phyloP scores from a whole-genome alignment of 1,284 basidiomycete genomes.

The Sanghuangporus baumii region DNA sequence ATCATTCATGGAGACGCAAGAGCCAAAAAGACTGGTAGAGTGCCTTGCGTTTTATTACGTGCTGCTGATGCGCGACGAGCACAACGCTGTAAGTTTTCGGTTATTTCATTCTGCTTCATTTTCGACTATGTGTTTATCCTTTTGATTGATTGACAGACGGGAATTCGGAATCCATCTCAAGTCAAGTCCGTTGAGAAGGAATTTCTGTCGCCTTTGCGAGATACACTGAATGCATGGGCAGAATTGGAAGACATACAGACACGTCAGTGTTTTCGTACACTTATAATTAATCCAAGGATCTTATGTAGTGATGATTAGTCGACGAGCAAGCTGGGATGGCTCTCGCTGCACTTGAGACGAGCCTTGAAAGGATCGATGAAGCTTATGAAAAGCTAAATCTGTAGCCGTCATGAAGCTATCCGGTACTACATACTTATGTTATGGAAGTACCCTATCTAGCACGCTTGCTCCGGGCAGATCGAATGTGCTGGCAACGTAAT shows the following conservation, averaged over 20 bases:
- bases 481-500: no score
- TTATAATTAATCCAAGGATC: background rate
- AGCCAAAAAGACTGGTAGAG: conserved; percentile 46
- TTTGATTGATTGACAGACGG: conserved; percentile 40
- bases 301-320: conserved; percentile 29
- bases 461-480: no score
- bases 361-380: conserved; percentile 25
- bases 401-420: background rate
- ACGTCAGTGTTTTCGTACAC: conserved; percentile 31
- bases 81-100: conserved; percentile 37
- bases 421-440: background rate
- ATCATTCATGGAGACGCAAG: conserved; percentile 41
- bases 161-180: conserved; percentile 39
- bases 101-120: conserved; percentile 7
- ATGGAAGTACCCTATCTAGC: background rate
- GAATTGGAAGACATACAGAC: conserved; percentile 20
- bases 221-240: conserved; percentile 26
- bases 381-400: background rate
- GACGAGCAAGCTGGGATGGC: conserved; percentile 21
- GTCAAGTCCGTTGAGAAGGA: conserved; percentile 25
- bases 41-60: conserved; percentile 49
- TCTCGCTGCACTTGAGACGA: conserved; percentile 23
- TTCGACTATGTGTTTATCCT: background rate
- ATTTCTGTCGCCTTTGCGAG: conserved; percentile 28
- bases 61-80: conserved; percentile 39